Conservation (phyloP, 2,329 filamentous ascomycete species). For the Aspergillus melleus region DNA sequence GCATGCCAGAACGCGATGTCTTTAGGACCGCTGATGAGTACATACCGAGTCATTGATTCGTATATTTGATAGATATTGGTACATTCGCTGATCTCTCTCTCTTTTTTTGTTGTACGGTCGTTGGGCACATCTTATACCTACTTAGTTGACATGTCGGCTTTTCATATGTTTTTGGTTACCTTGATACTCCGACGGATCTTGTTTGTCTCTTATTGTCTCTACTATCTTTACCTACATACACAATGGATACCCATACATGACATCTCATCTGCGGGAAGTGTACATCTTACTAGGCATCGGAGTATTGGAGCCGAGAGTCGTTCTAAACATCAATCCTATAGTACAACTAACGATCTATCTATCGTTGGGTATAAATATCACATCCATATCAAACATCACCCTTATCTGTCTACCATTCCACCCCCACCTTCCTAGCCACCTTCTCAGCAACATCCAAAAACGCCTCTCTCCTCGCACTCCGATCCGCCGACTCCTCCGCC, state of each 20-base stretch:
- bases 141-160: neutral
- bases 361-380: neutral
- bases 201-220: neutral
- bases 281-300: no score
- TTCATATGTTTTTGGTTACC: neutral
- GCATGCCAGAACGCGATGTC: conserved; percentile 30
- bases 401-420: conserved; percentile 37
- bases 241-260: neutral
- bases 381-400: neutral
- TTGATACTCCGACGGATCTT: neutral
- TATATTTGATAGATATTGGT: neutral
- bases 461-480: conserved; percentile 67
- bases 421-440: conserved; percentile 46
- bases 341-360: no score
- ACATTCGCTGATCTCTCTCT: neutral
- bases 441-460: conserved; percentile 70
- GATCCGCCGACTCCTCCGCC: conserved; percentile 63
- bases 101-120: neutral
- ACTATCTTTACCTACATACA: neutral
- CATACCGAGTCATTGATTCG: neutral
- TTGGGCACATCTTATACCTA: neutral
- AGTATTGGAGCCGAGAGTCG: no score
- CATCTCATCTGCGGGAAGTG: neutral
- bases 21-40: conserved; percentile 31
- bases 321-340: no score